Conservation (phyloP, 106 monocot genomes). For the Acorus calamus region DNA sequence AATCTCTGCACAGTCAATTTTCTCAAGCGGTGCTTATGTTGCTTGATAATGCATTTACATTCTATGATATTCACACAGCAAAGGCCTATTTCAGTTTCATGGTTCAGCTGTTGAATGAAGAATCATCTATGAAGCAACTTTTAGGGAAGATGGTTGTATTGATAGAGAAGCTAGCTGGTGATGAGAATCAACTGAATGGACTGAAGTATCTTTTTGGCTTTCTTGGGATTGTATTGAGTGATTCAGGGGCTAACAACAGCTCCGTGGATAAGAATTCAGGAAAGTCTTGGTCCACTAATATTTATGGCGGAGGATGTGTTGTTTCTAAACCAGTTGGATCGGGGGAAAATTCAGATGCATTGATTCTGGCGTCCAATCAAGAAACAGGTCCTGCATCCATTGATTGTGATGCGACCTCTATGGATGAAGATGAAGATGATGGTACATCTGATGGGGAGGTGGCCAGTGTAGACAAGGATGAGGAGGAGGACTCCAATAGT, state of each 20-base stretch:
- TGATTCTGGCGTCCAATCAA: slow-evolving; percentile 43
- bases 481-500: slow-evolving; percentile 78
- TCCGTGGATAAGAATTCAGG: slow-evolving; percentile 29
- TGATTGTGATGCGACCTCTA: slow-evolving; percentile 86
- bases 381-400: slow-evolving; percentile 38
- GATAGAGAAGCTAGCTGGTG: slow-evolving; percentile 57
- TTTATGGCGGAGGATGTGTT: slow-evolving; percentile 38
- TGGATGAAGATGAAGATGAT: slow-evolving; percentile 98
- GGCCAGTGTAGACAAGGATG: slow-evolving; percentile 82
- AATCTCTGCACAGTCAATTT: slow-evolving; percentile 44
- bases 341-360: slow-evolving; percentile 52
- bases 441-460: slow-evolving; percentile 93
- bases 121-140: slow-evolving; percentile 44
- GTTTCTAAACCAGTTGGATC: slow-evolving; percentile 31
- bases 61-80: slow-evolving; percentile 54
- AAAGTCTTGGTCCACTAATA: slow-evolving; percentile 35
- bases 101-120: slow-evolving; percentile 58
- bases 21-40: slow-evolving; percentile 60
- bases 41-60: slow-evolving; percentile 73
- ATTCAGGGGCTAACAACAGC: slow-evolving; percentile 33
- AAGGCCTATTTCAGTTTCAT: slow-evolving; percentile 77
- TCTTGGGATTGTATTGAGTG: slow-evolving; percentile 54
- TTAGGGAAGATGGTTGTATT: slow-evolving; percentile 50
- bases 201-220: slow-evolving; percentile 79
- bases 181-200: slow-evolving; percentile 44